These are phyloP conservation scores for Fusarium secorum DNA, from an alignment of 2,329 filamentous ascomycete species.

Conservation along the genomic window DNA sequence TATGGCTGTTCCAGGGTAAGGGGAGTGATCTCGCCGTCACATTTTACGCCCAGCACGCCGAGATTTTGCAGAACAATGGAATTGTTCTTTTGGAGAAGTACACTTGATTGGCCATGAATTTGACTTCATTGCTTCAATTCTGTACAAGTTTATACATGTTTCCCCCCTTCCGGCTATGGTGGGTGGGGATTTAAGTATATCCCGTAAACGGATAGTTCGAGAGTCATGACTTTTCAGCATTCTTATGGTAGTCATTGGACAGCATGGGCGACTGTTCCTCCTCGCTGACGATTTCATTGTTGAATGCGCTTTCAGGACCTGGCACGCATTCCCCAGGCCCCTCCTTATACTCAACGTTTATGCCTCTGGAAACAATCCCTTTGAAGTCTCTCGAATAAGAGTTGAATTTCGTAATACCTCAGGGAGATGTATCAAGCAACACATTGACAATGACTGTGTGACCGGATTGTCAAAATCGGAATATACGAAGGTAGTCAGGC, in stretches of 20 bases:
- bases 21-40: background rate
- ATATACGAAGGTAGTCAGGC: fast-evolving
- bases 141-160: fast-evolving
- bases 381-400: background rate
- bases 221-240: no score
- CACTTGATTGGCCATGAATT: background rate
- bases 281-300: background rate
- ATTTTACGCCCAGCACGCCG: background rate
- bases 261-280: background rate
- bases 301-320: background rate
- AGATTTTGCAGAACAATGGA: background rate
- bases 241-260: background rate
- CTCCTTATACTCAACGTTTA: background rate
- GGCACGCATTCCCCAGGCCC: no score
- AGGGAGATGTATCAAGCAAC: background rate
- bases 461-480: no score
- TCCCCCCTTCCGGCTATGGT: background rate
- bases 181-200: background rate
- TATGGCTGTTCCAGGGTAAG: background rate
- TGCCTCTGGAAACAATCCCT: background rate
- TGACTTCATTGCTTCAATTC: background rate
- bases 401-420: no score
- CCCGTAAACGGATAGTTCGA: no score
- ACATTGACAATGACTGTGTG: background rate
- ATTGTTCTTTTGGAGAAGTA: background rate